Evolutionary conservation across 768 basidiomycete species (phyloP).

Genomic region (Mycena rebaudengoi): DNA sequence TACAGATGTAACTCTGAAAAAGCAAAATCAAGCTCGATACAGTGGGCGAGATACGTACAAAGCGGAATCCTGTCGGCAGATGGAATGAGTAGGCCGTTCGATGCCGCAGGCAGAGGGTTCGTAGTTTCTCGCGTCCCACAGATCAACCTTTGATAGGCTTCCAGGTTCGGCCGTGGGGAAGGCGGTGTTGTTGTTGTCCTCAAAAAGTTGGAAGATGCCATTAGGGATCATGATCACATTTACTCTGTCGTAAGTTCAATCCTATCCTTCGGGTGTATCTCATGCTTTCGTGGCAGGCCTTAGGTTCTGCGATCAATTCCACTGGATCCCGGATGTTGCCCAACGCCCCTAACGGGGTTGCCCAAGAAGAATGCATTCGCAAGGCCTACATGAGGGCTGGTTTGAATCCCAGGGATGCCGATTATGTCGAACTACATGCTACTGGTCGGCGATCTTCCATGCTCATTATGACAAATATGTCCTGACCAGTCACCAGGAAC

Average conservation of each 20-base stretch:
- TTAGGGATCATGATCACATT: not conserved
- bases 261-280: not conserved
- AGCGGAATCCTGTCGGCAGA: not conserved
- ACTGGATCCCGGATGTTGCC: conserved; percentile 36
- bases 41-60: conserved; percentile 26
- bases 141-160: not conserved
- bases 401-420: conserved; percentile 36
- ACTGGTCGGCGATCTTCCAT: conserved; percentile 33
- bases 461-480: not conserved
- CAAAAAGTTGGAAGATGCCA: not conserved
- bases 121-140: not conserved
- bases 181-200: not conserved
- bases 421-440: conserved; percentile 50
- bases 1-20: not conserved
- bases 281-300: conserved; percentile 5
- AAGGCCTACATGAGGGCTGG: conserved; percentile 34
- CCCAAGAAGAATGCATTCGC: conserved; percentile 39
- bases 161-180: conserved; percentile 30
- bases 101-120: not conserved
- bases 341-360: conserved; percentile 36
- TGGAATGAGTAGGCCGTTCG: not conserved
- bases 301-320: conserved; percentile 40
- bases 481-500: conserved; percentile 26
- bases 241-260: not conserved
- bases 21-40: conserved; percentile 25